Base-by-base conservation (phyloP, 441 rosid genomes). In the Iberis amara region DNA sequence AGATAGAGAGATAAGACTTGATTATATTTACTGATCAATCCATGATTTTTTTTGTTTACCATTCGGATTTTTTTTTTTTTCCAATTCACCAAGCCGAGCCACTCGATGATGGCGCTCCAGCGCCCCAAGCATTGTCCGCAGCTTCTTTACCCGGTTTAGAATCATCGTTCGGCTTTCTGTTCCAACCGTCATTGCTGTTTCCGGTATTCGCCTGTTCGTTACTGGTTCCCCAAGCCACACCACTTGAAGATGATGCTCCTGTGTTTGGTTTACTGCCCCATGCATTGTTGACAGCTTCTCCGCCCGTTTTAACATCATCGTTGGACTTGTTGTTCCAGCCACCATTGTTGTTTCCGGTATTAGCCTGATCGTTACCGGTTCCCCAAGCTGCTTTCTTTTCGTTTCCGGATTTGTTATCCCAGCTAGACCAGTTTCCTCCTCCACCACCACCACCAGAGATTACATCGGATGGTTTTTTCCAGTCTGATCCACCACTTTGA, bases 371-470 rank as follows among this genome's bases (percentile, higher is more conserved):
- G 56, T 77, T 62, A 39, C 64, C 43, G 32, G 72, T 73, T 66
- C 70, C 49, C 67, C 67, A 61, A 27, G 78, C 53, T 46, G 59
- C 37, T 52, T 73, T 74, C 53, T 61, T 74, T 64, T 73, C 61
- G 4, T 64, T 44, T 47, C 51, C 59, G 1, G 44, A 42, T 12
- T 52, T 54, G 49, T 57, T 59, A 56, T 42, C 59, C 61, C 66
- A 27, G 32, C 45, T 48, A 59, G 66, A 10, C 56, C 70, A 61
- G 59, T 44, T 44, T 2, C 58, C 73, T 2, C 58, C 73, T 1
- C 21, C 21, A 18, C 21, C 21, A 18, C 21, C 21, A 35, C 73
- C 57, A 56, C 32, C 32, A 28, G 62, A 18, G 12, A 57, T 27
- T 40, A 47, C 35, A 27, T 12, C 57, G 0, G 52, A 27, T 42